These are phyloP conservation scores for Penicillium manginii DNA, from an alignment of 495 filamentous ascomycete genomes.

Conservation along the genomic window DNA sequence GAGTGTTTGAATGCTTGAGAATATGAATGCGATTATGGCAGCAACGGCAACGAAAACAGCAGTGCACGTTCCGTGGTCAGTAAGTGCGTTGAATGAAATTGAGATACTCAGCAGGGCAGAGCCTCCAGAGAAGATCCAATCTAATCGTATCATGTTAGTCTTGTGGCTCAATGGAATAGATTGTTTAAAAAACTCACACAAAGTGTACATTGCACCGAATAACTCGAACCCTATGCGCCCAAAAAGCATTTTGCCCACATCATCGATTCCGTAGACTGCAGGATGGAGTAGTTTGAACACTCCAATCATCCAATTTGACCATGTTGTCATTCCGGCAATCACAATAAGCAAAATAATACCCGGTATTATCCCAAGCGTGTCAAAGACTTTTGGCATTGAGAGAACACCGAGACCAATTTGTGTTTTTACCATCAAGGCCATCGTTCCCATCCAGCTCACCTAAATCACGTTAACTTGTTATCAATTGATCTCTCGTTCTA, in stretches of 20 bases:
- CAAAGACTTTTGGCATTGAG: slow-evolving; percentile 61
- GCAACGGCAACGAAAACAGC: slow-evolving; percentile 45
- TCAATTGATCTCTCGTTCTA: not conserved
- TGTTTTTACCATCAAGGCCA: slow-evolving; percentile 41
- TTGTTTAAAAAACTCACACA: slow-evolving; percentile 25
- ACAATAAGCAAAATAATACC: slow-evolving; percentile 53
- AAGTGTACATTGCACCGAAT: slow-evolving; percentile 55
- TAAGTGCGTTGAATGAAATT: slow-evolving; percentile 70
- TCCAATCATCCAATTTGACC: slow-evolving; percentile 72
- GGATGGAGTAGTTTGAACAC: slow-evolving; percentile 70
- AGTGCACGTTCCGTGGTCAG: slow-evolving; percentile 65
- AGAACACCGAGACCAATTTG: slow-evolving; percentile 64
- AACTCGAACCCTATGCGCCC: slow-evolving; percentile 62
- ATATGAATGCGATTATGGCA: slow-evolving; percentile 33
- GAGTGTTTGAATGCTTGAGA: slow-evolving; percentile 42
- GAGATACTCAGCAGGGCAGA: slow-evolving; percentile 65
- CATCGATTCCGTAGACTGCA: slow-evolving; percentile 65
- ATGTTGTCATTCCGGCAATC: slow-evolving; percentile 66
- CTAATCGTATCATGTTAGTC: slow-evolving; percentile 30
- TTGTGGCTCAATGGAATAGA: no score
- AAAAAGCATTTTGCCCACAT: slow-evolving; percentile 67
- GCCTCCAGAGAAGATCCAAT: slow-evolving; percentile 42
- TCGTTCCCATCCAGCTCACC: slow-evolving; percentile 39
- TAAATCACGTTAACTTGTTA: slow-evolving; percentile 9
- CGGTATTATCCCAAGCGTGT: slow-evolving; percentile 60